Evolutionary conservation across 768 basidiomycete genomes (phyloP), one percentile per base, ranked within the genome.

Genomic region (Mycena olivaceomarginata): DNA sequence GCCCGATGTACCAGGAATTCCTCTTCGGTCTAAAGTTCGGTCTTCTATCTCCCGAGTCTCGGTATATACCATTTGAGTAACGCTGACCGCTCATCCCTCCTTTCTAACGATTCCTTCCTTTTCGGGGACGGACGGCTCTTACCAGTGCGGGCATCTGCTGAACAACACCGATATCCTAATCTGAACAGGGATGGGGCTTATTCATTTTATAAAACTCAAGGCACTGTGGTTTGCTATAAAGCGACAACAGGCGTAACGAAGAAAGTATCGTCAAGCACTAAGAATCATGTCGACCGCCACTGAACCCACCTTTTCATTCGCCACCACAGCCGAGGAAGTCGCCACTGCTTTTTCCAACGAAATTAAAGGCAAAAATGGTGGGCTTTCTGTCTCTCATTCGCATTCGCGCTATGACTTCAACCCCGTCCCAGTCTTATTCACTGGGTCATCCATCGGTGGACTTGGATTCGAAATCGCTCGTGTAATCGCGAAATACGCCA

Each of bases 41-140:
- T n/a, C n/a, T n/a, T n/a, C n/a, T n/a, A n/a, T n/a, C n/a, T 57
- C 56, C 22, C 56, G 56, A 57, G 15, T 57, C n/a, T 57, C 56
- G 56, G 56, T 57, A 57, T 45, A 45, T 45, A 45, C 43, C 43
- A 45, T 18, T 57, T 57, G 22, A 57, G 15, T 31, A 57, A 57
- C 20, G 56, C 15, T 57, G 56, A 22, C 12, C 56, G 56, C 25
- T 11, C 56, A 22, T 57, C 56, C 56, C 56, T 57, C 20, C 56
- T 57, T 57, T 31, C 56, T 57, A 57, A 57, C 56, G 20, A 57
- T 8, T 57, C 20, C 25, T 57, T 57, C 56, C 56, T 57, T 57
- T 31, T 57, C 11, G 22, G n/a, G 56, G n/a, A 57, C 22, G 15
- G 20, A 57, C 48, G 8, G 20, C 56, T 25, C 56, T 57, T 22